Evolutionary conservation across 192 early-diverging fungal genomes (phyloP), one percentile per base, ranked within the genome.

Genomic region (Coemansia sp.): DNA sequence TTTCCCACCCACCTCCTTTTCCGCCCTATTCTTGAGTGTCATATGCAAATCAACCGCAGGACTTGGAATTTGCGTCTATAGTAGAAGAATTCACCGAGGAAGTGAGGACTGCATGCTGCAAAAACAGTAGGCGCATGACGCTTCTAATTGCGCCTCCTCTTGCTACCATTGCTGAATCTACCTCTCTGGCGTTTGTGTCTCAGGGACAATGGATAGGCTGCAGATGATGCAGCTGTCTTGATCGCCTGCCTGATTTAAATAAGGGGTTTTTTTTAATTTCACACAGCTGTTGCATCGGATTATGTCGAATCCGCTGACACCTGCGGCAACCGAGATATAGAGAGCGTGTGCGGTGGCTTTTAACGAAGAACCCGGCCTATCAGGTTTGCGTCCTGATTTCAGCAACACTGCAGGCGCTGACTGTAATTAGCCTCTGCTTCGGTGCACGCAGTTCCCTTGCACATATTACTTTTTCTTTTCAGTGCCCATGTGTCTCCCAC

Each of bases 91-190:
- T 51, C 47, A 2, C 47, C 47, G 47, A 27, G 24, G 24, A 25
- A 51, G 25, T 7, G 22, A 25, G 27, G 24, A 12, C 47, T 51
- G 47, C 47, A 51, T 27, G 47, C 24, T 51, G 47, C 47, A 25
- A 51, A 51, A n/a, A n/a, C n/a, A 51, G 47, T 27, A 51, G 22
- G 24, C 47, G 47, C 47, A 51, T 51, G 47, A 51, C 45, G 22
- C 47, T 51, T 51, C 47, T 51, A 51, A 51, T 51, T 51, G 47
- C 47, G 47, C 47, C 47, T 14, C 47, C 24, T 14, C 15, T 25
- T 51, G 3, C 24, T 51, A 25, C 47, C 47, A 51, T 51, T 27
- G 22, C 47, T 25, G 17, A 51, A 51, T 51, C 22, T 27, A 51
- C 42, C n/a, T 11, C 40, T 41, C 42, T 51, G n/a, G 24, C n/a